Base-by-base conservation (phyloP, 768 basidiomycete species). In the Phanerochaete carnosa region DNA sequence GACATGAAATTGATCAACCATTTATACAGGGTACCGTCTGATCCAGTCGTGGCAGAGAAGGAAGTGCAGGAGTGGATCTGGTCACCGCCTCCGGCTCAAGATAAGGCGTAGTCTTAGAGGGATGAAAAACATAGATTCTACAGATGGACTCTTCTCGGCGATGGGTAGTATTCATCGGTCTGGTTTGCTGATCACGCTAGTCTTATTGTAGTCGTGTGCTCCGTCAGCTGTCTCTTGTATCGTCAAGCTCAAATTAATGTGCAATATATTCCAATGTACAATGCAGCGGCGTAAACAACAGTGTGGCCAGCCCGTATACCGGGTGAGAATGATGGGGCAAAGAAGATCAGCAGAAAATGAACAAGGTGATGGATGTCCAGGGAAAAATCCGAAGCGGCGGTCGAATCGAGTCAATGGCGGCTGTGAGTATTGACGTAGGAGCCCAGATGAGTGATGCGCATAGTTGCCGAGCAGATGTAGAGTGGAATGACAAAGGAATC, bases 51-150 rank as follows among this genome's bases (percentile, higher is more conserved):
- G 65, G 90, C 92, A 55, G 83, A 82, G 55, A 74, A 72, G n/a
- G 79, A 74, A 1, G 88, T 94, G 35, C 79, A 87, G 69, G 76
- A 86, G 57, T 96, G 92, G 90, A 91, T 97, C 74, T 96, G 91
- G 80, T 62, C 65, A 22, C 49, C 66, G 15, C 64, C 65, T 29
- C 64, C 58, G 54, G 9, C 28, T 16, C 19, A 29, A 51, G 8
- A 16, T 51, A 15, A 9, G 39, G 11, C 39, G 39, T 43, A 8
- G 51, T 52, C 28, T 32, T 52, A 52, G 51, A 52, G 51, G 55
- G 11, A 45, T 6, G 37, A 43, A 55, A 43, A 52, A 16, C 32
- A 32, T 37, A 59, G 58, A 59, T 28, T 59, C n/a, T 15, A 37
- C 37, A 50, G 49, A 43, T 43, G 55, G 55, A 35, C 55, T 55